Evolutionary conservation across 1,284 basidiomycete genomes (phyloP).

Genomic region (Ganoderma boninense): DNA sequence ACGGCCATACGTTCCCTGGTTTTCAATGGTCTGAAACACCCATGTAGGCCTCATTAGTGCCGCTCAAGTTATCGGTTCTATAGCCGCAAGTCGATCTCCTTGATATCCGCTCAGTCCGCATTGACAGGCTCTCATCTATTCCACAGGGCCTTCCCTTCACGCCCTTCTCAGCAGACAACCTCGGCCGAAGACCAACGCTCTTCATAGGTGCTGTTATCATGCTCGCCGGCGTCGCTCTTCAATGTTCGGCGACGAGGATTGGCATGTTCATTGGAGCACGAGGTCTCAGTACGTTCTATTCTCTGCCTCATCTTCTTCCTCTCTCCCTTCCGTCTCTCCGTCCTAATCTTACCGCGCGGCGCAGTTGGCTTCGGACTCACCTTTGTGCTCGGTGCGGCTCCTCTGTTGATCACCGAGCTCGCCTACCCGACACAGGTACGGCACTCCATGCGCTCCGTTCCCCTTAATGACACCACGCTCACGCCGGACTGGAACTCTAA

Average conservation of each 20-base stretch:
- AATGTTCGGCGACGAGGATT: conserved; percentile 57
- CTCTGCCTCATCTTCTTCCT: conserved; percentile 18
- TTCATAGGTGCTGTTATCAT: conserved; percentile 67
- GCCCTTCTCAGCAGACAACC: conserved; percentile 62
- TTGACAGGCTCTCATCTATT: conserved; percentile 13
- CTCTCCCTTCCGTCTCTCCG: background rate
- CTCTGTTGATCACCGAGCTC: conserved; percentile 73
- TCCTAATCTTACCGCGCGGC: conserved; percentile 19
- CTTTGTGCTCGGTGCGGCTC: conserved; percentile 68
- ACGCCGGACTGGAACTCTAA: no score
- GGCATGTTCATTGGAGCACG: conserved; percentile 66
- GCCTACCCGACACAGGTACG: conserved; percentile 75
- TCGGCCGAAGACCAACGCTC: conserved; percentile 64
- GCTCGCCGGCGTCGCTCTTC: conserved; percentile 65
- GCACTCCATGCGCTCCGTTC: conserved; percentile 6
- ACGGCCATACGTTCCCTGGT: background rate
- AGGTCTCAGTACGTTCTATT: conserved; percentile 55
- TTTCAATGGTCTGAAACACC: background rate
- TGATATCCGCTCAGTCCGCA: conserved; percentile 1
- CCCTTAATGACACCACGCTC: background rate
- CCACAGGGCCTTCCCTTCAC: conserved; percentile 63
- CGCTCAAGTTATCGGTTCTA: conserved; percentile 67
- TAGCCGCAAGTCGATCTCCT: conserved; percentile 51
- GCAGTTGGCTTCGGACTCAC: conserved; percentile 72
- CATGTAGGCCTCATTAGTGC: conserved; percentile 65